Evolutionary conservation across 2,329 filamentous ascomycete species (phyloP), one percentile per base, ranked within the genome.

Genomic region (Botryosphaeria dothidea): DNA sequence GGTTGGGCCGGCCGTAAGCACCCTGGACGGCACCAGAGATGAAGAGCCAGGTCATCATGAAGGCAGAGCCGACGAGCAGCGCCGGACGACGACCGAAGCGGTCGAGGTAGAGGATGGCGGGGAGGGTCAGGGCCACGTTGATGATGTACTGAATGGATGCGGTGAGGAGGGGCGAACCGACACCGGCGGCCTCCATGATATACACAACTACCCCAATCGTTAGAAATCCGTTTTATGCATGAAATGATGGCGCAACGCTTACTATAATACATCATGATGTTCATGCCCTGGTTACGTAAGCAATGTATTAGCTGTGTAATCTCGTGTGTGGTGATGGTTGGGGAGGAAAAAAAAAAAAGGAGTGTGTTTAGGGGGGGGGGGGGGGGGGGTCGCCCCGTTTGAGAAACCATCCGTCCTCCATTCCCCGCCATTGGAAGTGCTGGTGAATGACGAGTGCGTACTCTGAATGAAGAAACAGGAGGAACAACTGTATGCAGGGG

Each of bases 61-160:
- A 71, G 67, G 84, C 81, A 1, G 83, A 78, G 2, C 84, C 84
- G 8, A 80, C 54, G 2, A 86, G 77, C 25, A 87, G 74, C 0
- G 83, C 76, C 0, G 80, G 80, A 0, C 85, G 82, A 2, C 85
- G 83, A 31, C 84, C 84, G 69, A 82, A 78, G 67, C 76, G 80
- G 71, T 87, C 85, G 62, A 87, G 78, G 69, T 79, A 85, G 8
- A 85, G 54, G 25, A 87, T 84, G 19, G 83, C 83, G 0, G 84
- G 84, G 1, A 86, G 71, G 0, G 85, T 86, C 57, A 85, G 72
- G n/a, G 78, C 74, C 2, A 85, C 82, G 67, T 86, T 86, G 72
- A 87, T 84, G 51, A 86, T 77, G 66, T 85, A 86, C 68, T 86
- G 83, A 15, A 86, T 84, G 1, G 82, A 82, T 0, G 84, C 81